Conservation (phyloP, 257 asterid genomes). For the Solanum piurae region DNA sequence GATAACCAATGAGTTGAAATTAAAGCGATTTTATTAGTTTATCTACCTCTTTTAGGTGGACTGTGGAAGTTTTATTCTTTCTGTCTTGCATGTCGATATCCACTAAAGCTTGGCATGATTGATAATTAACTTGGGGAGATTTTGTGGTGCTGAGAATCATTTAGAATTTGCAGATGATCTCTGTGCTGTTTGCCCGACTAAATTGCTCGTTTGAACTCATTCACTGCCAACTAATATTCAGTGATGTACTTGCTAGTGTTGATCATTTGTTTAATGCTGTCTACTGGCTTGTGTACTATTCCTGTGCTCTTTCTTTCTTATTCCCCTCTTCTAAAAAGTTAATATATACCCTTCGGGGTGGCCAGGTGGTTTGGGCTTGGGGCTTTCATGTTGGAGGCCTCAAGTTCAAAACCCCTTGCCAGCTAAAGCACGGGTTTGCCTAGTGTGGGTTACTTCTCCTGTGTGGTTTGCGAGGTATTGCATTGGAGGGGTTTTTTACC, state of each 20-base stretch:
- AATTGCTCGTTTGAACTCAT: background rate
- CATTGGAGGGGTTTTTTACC: no score
- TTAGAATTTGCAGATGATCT: background rate
- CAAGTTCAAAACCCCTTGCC: no score
- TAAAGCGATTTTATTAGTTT: background rate
- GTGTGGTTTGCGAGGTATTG: no score
- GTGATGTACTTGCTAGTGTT: background rate
- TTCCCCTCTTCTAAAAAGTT: background rate
- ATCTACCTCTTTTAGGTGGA: background rate
- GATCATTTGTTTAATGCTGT: background rate
- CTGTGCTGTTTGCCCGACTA: background rate
- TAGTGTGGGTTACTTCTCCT: no score
- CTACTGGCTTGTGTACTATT: background rate
- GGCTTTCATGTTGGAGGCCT: no score
- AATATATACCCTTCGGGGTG: background rate
- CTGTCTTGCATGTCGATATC: background rate
- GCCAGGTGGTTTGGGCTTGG: no score
- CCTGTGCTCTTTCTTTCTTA: background rate
- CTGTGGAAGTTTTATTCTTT: background rate
- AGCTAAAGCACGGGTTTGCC: no score
- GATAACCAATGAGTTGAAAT: background rate
- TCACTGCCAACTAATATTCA: background rate
- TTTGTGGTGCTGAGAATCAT: background rate
- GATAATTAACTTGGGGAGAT: background rate
- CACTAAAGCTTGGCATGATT: background rate